phyloP scores from a whole-genome alignment of 2,329 filamentous ascomycete genomes.

The Alternaria longipes region DNA sequence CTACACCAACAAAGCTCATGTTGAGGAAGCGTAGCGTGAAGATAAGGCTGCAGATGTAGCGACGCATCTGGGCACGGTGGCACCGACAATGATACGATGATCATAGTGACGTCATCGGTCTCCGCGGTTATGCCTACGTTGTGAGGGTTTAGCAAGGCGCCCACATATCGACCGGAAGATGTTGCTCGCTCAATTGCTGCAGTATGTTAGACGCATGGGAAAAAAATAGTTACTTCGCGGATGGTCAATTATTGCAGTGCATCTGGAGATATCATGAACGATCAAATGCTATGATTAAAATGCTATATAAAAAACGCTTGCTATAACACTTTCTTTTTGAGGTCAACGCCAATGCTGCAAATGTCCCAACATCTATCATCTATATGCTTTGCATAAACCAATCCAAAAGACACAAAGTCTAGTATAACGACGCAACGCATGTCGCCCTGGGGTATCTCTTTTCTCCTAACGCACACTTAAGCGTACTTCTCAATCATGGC shows the following conservation, averaged over 20 bases:
- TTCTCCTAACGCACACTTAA: constrained; percentile 2
- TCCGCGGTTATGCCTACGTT: background rate
- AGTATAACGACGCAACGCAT: background rate
- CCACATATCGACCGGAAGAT: background rate
- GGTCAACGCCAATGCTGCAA: constrained; percentile 1
- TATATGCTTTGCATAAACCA: background rate
- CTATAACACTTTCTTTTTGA: constrained; percentile 4
- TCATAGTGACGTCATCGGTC: background rate
- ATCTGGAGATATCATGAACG: background rate
- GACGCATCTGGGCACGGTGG: constrained; percentile 1
- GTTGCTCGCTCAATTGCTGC: background rate
- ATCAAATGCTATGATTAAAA: constrained; percentile 1
- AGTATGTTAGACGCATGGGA: background rate
- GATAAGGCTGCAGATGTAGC: constrained; percentile 1
- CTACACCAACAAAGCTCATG: background rate
- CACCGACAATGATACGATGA: background rate
- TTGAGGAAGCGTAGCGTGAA: constrained; percentile 2
- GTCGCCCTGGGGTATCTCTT: background rate
- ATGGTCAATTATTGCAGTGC: background rate
- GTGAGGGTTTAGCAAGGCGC: background rate
- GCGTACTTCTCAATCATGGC: constrained; percentile 33
- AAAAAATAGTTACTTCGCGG: background rate
- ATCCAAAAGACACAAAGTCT: constrained; percentile 1
- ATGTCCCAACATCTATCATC: constrained; percentile 1
- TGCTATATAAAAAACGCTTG: constrained; percentile 1